Percentiles rank a stretch among this genome's conserved stretches.
Evolutionary conservation across 2,329 filamentous ascomycete genomes (phyloP).

Genomic region (Stagonosporopsis rhizophila): DNA sequence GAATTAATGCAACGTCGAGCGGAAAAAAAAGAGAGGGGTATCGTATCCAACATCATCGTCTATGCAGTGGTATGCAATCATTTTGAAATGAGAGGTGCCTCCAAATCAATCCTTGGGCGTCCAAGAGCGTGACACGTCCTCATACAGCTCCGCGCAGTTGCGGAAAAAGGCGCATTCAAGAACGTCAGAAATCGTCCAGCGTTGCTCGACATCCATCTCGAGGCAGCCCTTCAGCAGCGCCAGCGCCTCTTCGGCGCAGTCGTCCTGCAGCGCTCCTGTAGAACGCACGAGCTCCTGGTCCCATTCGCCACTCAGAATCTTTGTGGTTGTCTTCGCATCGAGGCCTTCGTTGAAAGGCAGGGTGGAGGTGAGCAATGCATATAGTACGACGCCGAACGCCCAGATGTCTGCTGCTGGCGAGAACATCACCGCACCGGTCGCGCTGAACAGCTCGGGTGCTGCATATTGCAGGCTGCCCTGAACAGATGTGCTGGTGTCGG

Average conservation of each 20-base stretch:
- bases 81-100: neutral
- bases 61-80: conserved; percentile 5
- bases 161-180: conserved; percentile 63
- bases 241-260: conserved; percentile 55
- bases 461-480: conserved; percentile 67
- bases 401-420: conserved; percentile 69
- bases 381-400: conserved; percentile 71
- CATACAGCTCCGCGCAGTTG: conserved; percentile 40
- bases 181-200: conserved; percentile 65
- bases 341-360: conserved; percentile 69
- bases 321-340: conserved; percentile 63
- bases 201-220: conserved; percentile 60
- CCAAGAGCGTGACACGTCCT: conserved; percentile 42
- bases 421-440: conserved; percentile 49
- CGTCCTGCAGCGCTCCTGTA: conserved; percentile 48
- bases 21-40: conserved; percentile 22
- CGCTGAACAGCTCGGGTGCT: conserved; percentile 57
- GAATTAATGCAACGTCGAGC: conserved; percentile 1
- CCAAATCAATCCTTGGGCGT: conserved; percentile 27
- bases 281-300: conserved; percentile 58
- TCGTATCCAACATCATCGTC: conserved; percentile 35
- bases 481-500: conserved; percentile 63
- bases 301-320: conserved; percentile 68
- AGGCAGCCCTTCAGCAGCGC: conserved; percentile 68
- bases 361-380: conserved; percentile 65